phyloP scores from a whole-genome alignment of 2,329 filamentous ascomycete genomes.

The Exophiala dermatitidis region DNA sequence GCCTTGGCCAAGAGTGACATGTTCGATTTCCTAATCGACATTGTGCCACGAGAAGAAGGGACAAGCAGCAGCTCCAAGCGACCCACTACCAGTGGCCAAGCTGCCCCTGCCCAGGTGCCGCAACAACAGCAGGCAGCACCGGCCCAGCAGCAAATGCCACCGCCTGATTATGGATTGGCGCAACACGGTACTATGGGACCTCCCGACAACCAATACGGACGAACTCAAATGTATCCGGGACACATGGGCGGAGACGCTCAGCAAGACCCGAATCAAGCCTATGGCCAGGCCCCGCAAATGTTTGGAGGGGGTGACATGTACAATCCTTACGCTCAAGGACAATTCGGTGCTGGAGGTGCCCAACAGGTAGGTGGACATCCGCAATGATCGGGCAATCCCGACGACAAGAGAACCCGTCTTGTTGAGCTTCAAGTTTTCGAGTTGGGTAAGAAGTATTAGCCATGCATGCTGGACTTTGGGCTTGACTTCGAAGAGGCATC shows the following conservation, averaged over 20 bases:
- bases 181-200: slow-evolving; percentile 56
- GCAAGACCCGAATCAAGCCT: slow-evolving; percentile 60
- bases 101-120: slow-evolving; percentile 36
- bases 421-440: neutral
- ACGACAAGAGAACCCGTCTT: neutral
- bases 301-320: slow-evolving; percentile 72
- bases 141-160: slow-evolving; percentile 48
- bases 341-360: slow-evolving; percentile 40
- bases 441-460: neutral
- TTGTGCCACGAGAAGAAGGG: slow-evolving; percentile 92
- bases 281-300: slow-evolving; percentile 69
- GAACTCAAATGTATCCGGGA: slow-evolving; percentile 73
- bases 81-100: slow-evolving; percentile 39
- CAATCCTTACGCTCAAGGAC: slow-evolving; percentile 65
- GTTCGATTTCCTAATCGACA: slow-evolving; percentile 99
- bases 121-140: slow-evolving; percentile 38
- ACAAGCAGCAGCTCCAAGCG: slow-evolving; percentile 48
- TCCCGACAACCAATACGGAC: slow-evolving; percentile 70
- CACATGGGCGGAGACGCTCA: slow-evolving; percentile 53
- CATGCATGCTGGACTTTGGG: neutral
- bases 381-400: neutral
- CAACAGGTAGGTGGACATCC: slow-evolving; percentile 61
- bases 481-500: neutral
- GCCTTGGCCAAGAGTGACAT: slow-evolving; percentile 96
- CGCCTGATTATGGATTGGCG: slow-evolving; percentile 53